A percentile compares a stretch with the other conserved stretches of the same genome.
phyloP scores from a whole-genome alignment of 1,139 yeast species.

The Debaryomyces psychrophilus region DNA sequence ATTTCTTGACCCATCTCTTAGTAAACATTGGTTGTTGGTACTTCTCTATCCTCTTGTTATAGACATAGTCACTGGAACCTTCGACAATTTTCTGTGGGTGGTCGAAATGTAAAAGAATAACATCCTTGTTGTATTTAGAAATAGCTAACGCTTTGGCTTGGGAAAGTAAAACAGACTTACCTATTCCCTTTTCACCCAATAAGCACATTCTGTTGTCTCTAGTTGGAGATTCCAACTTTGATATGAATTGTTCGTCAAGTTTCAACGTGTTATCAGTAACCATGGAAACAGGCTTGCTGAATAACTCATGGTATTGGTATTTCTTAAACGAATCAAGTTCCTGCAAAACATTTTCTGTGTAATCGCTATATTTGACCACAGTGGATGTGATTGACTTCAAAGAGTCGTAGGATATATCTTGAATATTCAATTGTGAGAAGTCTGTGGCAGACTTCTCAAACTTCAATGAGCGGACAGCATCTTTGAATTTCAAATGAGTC shows the following conservation, averaged over 20 bases:
- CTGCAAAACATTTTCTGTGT: constrained; percentile 29
- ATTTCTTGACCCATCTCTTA: constrained; percentile 60
- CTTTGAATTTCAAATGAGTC: constrained; percentile 46
- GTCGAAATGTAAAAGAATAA: constrained; percentile 67
- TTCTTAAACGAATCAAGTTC: constrained; percentile 61
- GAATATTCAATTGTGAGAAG: constrained; percentile 22
- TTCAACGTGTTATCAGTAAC: constrained; percentile 40
- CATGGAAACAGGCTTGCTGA: constrained; percentile 57
- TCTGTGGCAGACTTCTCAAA: constrained; percentile 38
- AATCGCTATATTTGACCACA: constrained; percentile 30
- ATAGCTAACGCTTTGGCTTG: constrained; percentile 67
- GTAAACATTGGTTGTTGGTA: constrained; percentile 85
- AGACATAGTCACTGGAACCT: constrained; percentile 72
- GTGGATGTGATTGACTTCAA: constrained; percentile 18
- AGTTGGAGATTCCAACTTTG: constrained; percentile 24
- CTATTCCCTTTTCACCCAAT: constrained; percentile 75
- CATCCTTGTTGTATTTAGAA: constrained; percentile 47
- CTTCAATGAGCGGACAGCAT: constrained; percentile 41
- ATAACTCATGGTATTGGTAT: constrained; percentile 66
- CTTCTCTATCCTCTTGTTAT: constrained; percentile 48
- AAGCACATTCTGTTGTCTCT: constrained; percentile 56
- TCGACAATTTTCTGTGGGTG: constrained; percentile 63
- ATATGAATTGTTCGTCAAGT: constrained; percentile 30
- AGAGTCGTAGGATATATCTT: constrained; percentile 17
- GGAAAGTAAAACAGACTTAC: constrained; percentile 74